These are phyloP conservation scores for Lachnellula hyalina DNA, from an alignment of 2,329 filamentous ascomycete species.

Conservation along the genomic window DNA sequence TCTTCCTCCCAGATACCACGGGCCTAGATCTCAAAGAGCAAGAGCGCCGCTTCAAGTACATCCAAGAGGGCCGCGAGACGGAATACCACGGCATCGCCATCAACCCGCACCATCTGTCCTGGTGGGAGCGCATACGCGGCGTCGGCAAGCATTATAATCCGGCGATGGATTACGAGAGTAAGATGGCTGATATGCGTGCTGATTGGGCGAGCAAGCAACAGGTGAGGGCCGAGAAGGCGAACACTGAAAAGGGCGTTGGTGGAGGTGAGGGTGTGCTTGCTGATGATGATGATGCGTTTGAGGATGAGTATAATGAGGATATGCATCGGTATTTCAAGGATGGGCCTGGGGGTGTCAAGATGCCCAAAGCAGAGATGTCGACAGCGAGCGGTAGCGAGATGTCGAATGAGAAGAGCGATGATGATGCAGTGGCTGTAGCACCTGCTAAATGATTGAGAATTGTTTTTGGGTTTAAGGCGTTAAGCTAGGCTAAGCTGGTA, in stretches of 20 bases:
- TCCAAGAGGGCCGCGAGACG: slow-evolving; percentile 67
- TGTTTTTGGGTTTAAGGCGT: no score
- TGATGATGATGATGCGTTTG: no score
- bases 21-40: slow-evolving; percentile 96
- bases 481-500: no score
- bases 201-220: slow-evolving; percentile 56
- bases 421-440: no score
- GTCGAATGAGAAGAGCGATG: no score
- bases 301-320: no score
- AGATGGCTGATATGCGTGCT: slow-evolving; percentile 73
- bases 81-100: slow-evolving; percentile 94
- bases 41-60: slow-evolving; percentile 86
- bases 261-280: not conserved
- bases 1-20: slow-evolving; percentile 95
- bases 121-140: slow-evolving; percentile 80
- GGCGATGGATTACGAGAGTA: slow-evolving; percentile 73
- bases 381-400: no score
- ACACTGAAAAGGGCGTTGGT: slow-evolving; percentile 25
- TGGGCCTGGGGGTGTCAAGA: no score
- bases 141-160: slow-evolving; percentile 79
- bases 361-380: no score
- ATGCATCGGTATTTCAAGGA: no score
- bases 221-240: slow-evolving; percentile 36
- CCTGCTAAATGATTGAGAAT: no score
- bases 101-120: slow-evolving; percentile 78